A percentile compares a stretch with the other conserved stretches of the same genome.
phyloP scores from a whole-genome alignment of 2,329 filamentous ascomycete genomes.

The Fusarium piperis region DNA sequence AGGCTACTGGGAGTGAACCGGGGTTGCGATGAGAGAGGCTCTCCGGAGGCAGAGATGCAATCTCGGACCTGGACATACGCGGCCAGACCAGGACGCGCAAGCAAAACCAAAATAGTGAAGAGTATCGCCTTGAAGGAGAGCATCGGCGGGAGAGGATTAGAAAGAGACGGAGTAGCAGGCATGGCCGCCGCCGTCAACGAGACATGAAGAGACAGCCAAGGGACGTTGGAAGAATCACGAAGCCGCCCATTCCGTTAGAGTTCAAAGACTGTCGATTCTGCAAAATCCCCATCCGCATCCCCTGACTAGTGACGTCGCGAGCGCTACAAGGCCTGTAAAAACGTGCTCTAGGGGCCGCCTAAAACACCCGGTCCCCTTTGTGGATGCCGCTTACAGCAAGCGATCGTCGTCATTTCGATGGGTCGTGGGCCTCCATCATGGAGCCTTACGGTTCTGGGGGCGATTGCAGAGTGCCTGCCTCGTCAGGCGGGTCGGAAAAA shows the following conservation, averaged over 20 bases:
- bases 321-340: slow-evolving; percentile 2
- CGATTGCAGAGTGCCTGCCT: background rate
- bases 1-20: slow-evolving; percentile 8
- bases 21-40: slow-evolving; percentile 7
- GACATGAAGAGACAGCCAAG: background rate
- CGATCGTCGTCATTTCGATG: slow-evolving; percentile 2
- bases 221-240: background rate
- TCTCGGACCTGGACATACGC: slow-evolving; percentile 29
- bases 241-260: background rate
- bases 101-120: background rate
- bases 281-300: background rate
- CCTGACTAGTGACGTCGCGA: background rate
- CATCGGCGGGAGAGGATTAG: background rate
- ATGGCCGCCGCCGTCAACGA: background rate
- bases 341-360: background rate
- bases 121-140: background rate
- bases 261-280: background rate
- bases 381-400: background rate
- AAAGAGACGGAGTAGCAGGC: background rate
- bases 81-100: slow-evolving; percentile 1
- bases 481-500: too few species aligned
- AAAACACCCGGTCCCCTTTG: background rate
- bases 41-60: slow-evolving; percentile 11
- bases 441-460: background rate
- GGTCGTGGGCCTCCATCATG: background rate